Percentiles rank a stretch among this genome's conserved stretches.
phyloP scores from a whole-genome alignment of 2,329 filamentous ascomycete species.

The Penicillium vulpinum region DNA sequence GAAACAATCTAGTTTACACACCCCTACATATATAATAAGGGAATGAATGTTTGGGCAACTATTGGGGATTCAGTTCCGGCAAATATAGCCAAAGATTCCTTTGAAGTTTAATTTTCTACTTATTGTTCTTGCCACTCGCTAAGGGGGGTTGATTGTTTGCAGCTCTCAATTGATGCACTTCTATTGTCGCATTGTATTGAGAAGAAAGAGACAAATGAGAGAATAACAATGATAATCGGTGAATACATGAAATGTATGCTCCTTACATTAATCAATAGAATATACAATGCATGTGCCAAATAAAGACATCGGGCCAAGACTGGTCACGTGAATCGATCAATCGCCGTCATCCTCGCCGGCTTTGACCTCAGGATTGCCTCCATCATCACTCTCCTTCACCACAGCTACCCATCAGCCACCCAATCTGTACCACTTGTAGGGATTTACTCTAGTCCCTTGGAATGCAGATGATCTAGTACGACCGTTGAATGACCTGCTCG shows the following conservation, averaged over 20 bases:
- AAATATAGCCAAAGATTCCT: neutral
- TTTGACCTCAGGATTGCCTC: constrained; percentile 16
- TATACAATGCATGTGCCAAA: constrained; percentile 9
- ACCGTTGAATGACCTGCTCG: constrained; percentile 36
- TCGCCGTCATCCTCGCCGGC: constrained; percentile 20
- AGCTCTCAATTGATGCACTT: neutral
- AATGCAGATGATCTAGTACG: constrained; percentile 37
- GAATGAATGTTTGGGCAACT: neutral
- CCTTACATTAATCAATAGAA: neutral
- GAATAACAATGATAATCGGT: neutral
- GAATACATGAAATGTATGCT: neutral
- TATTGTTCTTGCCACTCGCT: neutral
- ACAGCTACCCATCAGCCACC: constrained; percentile 17
- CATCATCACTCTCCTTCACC: constrained; percentile 20
- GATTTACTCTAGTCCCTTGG: constrained; percentile 24
- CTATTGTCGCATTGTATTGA: neutral
- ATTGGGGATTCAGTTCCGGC: neutral
- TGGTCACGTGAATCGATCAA: constrained; percentile 8
- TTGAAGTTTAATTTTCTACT: neutral
- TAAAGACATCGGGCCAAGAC: constrained; percentile 7
- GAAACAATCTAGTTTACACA: neutral
- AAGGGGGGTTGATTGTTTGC: neutral
- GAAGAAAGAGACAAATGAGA: neutral
- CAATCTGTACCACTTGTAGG: constrained; percentile 14
- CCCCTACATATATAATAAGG: neutral